These are phyloP conservation scores for Moelleriella libera DNA, from an alignment of 2,329 filamentous ascomycete species.

Conservation along the genomic window DNA sequence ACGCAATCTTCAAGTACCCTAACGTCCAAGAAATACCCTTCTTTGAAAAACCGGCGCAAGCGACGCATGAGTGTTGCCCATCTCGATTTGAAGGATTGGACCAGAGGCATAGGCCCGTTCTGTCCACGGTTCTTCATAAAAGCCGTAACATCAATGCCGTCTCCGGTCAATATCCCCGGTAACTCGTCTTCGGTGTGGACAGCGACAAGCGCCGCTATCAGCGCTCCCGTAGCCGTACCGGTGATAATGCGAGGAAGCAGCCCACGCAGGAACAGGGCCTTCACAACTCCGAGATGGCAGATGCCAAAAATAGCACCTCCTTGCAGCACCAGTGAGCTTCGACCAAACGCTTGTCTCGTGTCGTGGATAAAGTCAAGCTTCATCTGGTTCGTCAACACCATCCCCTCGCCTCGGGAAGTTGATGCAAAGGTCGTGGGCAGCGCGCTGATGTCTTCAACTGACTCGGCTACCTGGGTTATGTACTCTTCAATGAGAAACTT, in stretches of 20 bases:
- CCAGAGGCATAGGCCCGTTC: conserved; percentile 15
- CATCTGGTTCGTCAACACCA: conserved; percentile 50
- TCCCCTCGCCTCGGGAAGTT: conserved; percentile 17
- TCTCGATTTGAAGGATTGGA: conserved; percentile 25
- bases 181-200: conserved; percentile 81
- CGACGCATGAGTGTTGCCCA: conserved; percentile 52
- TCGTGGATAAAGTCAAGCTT: conserved; percentile 82
- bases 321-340: conserved; percentile 74
- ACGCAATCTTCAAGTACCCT: conserved; percentile 74
- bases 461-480: conserved; percentile 67
- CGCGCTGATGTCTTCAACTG: conserved; percentile 60
- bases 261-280: conserved; percentile 67
- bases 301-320: conserved; percentile 85
- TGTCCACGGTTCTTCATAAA: conserved; percentile 37
- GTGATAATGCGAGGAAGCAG: conserved; percentile 82
- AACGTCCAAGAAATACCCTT: conserved; percentile 76
- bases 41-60: conserved; percentile 51
- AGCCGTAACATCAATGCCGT: conserved; percentile 69
- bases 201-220: conserved; percentile 79
- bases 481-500: conserved; percentile 89
- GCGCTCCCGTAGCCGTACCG: conserved; percentile 76
- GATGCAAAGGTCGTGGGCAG: conserved; percentile 41
- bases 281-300: conserved; percentile 82
- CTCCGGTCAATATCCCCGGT: conserved; percentile 59
- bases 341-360: conserved; percentile 75